Conservation (phyloP, 352 stramenopile species). For the Phytopythium montanum region DNA sequence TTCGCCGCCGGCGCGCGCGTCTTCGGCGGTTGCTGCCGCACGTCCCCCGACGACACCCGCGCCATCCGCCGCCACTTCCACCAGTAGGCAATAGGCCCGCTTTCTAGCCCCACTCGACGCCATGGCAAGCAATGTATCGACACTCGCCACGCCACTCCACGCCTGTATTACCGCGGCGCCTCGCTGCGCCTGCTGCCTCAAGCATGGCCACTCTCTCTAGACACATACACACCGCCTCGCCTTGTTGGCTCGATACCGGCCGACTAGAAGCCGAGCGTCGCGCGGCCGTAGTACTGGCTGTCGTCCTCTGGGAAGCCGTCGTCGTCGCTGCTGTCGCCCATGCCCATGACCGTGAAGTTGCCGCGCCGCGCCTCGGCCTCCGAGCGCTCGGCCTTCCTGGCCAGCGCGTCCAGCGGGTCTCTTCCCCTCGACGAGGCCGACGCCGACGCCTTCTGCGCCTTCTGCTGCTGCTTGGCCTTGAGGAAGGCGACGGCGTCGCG, state of each 20-base stretch:
- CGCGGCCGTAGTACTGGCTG: slow-evolving; percentile 79
- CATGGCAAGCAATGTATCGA: no score
- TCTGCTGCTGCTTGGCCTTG: slow-evolving; percentile 30
- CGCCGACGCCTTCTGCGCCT: slow-evolving; percentile 20
- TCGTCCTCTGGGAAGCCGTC: slow-evolving; percentile 50
- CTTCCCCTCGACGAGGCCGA: slow-evolving; percentile 18
- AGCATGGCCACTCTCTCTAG: not conserved
- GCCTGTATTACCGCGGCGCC: not conserved
- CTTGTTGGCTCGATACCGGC: no score
- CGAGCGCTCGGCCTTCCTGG: slow-evolving; percentile 18
- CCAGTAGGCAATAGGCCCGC: no score
- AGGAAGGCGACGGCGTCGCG: slow-evolving; percentile 61
- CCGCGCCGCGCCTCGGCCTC: slow-evolving; percentile 13
- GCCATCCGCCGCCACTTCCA: no score
- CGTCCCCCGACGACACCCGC: no score
- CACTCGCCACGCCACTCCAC: not conserved
- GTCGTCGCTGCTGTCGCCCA: slow-evolving; percentile 19
- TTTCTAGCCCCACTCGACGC: no score
- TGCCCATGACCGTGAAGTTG: slow-evolving; percentile 34
- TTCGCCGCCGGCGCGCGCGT: no score
- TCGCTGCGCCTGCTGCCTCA: not conserved
- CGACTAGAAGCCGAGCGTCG: slow-evolving; percentile 73
- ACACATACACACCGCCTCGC: slow-evolving; percentile 6
- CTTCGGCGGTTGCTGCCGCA: no score
- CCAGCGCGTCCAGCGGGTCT: slow-evolving; percentile 9